Percentiles rank a stretch among this genome's conserved stretches.
Conservation (phyloP, 2,329 filamentous ascomycete genomes). For the Pyrenophora graminea region DNA sequence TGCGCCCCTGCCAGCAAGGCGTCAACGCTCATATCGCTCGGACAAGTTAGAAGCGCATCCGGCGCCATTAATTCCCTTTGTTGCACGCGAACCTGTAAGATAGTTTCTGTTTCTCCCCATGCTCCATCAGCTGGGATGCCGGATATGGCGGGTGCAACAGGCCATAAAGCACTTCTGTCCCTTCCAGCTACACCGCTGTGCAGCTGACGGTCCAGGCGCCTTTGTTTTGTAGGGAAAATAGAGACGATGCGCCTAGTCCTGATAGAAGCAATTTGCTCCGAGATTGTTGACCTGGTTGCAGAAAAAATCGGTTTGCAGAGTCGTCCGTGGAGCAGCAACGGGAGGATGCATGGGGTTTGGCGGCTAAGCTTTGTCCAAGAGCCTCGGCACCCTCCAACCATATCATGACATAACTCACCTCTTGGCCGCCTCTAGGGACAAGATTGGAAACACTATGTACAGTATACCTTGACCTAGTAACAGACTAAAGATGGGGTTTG, state of each 20-base stretch:
- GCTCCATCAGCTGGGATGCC: conserved; percentile 9
- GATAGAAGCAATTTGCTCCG: conserved; percentile 14
- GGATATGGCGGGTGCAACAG: conserved; percentile 13
- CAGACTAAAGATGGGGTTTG: neutral
- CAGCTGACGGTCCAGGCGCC: neutral
- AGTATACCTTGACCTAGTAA: neutral
- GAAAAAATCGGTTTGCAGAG: conserved; percentile 4
- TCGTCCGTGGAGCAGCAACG: conserved; percentile 14
- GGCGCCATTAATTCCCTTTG: neutral
- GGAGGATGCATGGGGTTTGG: conserved; percentile 24
- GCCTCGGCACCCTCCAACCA: conserved; percentile 31
- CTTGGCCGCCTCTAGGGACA: neutral
- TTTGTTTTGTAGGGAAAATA: neutral
- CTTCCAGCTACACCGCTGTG: neutral
- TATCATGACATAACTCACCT: conserved; percentile 24
- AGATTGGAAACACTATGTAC: neutral
- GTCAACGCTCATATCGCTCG: conserved; percentile 11
- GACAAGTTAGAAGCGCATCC: conserved; percentile 6
- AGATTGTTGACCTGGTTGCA: conserved; percentile 3
- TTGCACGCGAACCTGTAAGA: neutral
- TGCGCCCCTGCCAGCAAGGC: conserved; percentile 6
- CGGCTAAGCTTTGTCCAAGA: conserved; percentile 38
- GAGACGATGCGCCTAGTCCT: neutral
- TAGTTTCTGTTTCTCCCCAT: neutral
- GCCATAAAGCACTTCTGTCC: neutral